These are phyloP conservation scores for Diaporthe capsici DNA, from an alignment of 2,329 filamentous ascomycete species.

Conservation along the genomic window DNA sequence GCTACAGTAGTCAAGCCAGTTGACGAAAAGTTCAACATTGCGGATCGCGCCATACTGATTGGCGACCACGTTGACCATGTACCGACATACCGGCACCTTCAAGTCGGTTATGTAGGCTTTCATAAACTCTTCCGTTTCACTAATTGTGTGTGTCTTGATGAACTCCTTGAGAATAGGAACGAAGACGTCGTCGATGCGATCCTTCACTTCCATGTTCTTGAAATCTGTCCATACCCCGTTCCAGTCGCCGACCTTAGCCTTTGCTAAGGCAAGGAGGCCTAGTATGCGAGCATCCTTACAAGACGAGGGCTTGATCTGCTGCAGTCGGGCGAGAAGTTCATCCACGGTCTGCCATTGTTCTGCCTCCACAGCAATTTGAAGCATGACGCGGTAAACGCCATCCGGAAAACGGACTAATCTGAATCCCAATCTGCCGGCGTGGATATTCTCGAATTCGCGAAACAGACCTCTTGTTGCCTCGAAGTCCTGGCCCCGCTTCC, in stretches of 20 bases:
- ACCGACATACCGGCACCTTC: constrained; percentile 52
- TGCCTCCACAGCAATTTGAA: constrained; percentile 57
- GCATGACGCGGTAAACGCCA: constrained; percentile 55
- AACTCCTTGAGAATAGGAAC: constrained; percentile 57
- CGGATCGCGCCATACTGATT: constrained; percentile 58
- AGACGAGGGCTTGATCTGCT: constrained; percentile 47
- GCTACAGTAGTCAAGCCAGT: constrained; percentile 58
- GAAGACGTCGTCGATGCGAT: constrained; percentile 50
- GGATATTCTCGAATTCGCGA: constrained; percentile 39
- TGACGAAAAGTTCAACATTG: constrained; percentile 55
- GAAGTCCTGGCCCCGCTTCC: constrained; percentile 50
- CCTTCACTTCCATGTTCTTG: constrained; percentile 46
- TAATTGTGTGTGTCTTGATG: constrained; percentile 54
- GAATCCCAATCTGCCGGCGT: constrained; percentile 42
- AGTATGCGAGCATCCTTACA: constrained; percentile 52
- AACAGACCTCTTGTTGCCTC: constrained; percentile 48
- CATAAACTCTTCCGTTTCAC: constrained; percentile 58
- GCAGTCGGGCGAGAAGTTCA: constrained; percentile 48
- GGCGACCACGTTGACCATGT: constrained; percentile 59
- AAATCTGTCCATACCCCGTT: constrained; percentile 54
- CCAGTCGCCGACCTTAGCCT: constrained; percentile 59
- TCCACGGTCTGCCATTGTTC: constrained; percentile 50
- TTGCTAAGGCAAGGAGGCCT: constrained; percentile 53
- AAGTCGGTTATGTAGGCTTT: constrained; percentile 53
- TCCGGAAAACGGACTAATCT: constrained; percentile 49